These are phyloP conservation scores for Dioscorea dumetorum DNA, from an alignment of 106 monocot species.

Conservation along the genomic window DNA sequence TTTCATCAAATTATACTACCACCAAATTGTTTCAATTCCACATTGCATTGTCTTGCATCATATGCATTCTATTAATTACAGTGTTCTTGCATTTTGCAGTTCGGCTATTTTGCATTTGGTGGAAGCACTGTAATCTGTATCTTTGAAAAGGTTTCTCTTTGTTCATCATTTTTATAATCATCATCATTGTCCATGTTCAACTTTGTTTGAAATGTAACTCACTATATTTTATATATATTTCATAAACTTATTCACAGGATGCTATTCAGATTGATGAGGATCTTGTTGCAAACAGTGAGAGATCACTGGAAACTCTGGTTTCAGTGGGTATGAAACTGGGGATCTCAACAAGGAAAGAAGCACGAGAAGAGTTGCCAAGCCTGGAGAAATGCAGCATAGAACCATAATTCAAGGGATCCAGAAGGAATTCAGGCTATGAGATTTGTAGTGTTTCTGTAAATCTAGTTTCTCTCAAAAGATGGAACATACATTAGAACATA, in stretches of 20 bases:
- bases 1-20: background rate
- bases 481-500: no score
- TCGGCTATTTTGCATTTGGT: constrained; percentile 97
- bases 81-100: constrained; percentile 26
- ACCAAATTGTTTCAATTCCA: no score
- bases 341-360: constrained; percentile 20
- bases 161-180: background rate
- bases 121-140: constrained; percentile 96
- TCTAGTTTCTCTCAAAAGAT: no score
- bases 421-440: background rate
- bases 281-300: constrained; percentile 66
- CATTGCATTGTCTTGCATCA: no score
- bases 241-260: constrained; percentile 39
- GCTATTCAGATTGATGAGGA: constrained; percentile 82
- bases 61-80: no score
- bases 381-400: constrained; percentile 29
- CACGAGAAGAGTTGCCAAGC: constrained; percentile 9
- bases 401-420: background rate
- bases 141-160: constrained; percentile 70
- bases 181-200: background rate
- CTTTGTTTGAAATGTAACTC: background rate
- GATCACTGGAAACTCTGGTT: constrained; percentile 87
- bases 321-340: constrained; percentile 70
- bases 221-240: background rate
- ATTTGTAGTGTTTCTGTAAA: background rate